Percentiles rank a stretch among this genome's conserved stretches.
Evolutionary conservation across 176 grass and related monocot species (phyloP).

Genomic region (Carex littledalei): DNA sequence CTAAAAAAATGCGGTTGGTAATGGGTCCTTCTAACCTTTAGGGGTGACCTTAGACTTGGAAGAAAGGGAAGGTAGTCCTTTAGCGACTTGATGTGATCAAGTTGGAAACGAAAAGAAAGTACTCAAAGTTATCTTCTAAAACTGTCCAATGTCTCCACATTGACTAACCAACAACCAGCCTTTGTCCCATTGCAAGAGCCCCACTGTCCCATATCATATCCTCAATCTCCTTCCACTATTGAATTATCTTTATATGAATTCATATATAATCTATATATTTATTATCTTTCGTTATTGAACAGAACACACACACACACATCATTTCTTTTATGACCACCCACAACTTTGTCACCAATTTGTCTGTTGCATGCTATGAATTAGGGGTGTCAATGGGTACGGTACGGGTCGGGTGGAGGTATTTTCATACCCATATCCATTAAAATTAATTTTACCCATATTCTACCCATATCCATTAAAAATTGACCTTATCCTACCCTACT

Average conservation of each 20-base stretch:
- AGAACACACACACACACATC: background rate
- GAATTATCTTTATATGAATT: background rate
- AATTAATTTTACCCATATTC: too few species aligned
- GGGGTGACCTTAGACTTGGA: background rate
- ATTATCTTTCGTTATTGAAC: slow-evolving; percentile 13
- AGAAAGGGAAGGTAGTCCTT: background rate
- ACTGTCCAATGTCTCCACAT: background rate
- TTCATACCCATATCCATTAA: too few species aligned
- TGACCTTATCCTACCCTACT: too few species aligned
- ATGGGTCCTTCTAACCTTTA: background rate
- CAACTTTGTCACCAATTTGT: slow-evolving; percentile 25
- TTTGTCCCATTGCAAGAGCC: slow-evolving; percentile 4
- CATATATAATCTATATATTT: background rate
- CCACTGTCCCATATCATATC: slow-evolving; percentile 23
- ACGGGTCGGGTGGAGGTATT: too few species aligned
- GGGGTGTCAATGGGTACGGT: too few species aligned
- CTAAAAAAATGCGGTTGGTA: background rate
- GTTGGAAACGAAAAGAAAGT: slow-evolving; percentile 21
- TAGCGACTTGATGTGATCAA: slow-evolving; percentile 24
- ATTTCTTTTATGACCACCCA: slow-evolving; percentile 19
- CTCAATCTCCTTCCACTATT: background rate
- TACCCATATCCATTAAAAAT: too few species aligned
- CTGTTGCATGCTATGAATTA: background rate
- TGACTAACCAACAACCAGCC: slow-evolving; percentile 17
- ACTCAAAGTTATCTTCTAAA: slow-evolving; percentile 23